Conservation (phyloP, 2,329 filamentous ascomycete species). For the Botrytis porri region DNA sequence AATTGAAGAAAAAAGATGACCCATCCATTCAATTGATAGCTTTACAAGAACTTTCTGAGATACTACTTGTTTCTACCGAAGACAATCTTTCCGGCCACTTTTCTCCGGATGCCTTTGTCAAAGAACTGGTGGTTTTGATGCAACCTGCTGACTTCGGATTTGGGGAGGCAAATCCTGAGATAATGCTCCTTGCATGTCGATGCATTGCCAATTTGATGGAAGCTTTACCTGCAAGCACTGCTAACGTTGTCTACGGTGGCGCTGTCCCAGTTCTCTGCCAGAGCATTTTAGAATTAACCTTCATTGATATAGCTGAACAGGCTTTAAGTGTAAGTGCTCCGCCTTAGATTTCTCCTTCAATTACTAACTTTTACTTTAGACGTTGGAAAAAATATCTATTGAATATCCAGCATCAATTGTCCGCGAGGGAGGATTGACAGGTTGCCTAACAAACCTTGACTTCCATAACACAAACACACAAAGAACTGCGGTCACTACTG, state of each 20-base stretch:
- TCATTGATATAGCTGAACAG: slow-evolving; percentile 96
- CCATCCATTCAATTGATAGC: slow-evolving; percentile 86
- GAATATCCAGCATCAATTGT: slow-evolving; percentile 96
- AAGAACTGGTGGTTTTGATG: slow-evolving; percentile 90
- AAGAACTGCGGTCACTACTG: slow-evolving; percentile 92
- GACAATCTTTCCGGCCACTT: slow-evolving; percentile 96
- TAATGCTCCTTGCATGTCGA: slow-evolving; percentile 94
- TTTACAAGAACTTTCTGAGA: slow-evolving; percentile 87
- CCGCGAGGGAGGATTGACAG: slow-evolving; percentile 88
- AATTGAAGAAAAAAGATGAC: slow-evolving; percentile 79
- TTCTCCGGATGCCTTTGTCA: slow-evolving; percentile 89
- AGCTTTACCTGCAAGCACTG: slow-evolving; percentile 84
- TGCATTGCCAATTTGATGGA: slow-evolving; percentile 98
- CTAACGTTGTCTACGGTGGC: slow-evolving; percentile 95
- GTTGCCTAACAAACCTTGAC: slow-evolving; percentile 93
- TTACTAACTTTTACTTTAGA: slow-evolving; percentile 45
- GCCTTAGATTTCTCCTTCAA: not conserved
- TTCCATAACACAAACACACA: slow-evolving; percentile 98
- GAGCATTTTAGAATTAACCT: slow-evolving; percentile 92
- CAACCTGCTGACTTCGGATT: slow-evolving; percentile 72
- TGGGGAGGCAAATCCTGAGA: slow-evolving; percentile 91
- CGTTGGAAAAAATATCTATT: slow-evolving; percentile 93
- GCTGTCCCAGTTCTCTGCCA: slow-evolving; percentile 92
- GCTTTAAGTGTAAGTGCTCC: slow-evolving; percentile 67
- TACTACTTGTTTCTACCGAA: slow-evolving; percentile 91